These are phyloP conservation scores for rapeseed (Brassica napus) DNA, from an alignment of 345 rosid species.

Conservation along the genomic window Da-Ae NC_063448.1:36957501-36958000, in stretches of 20 bases:
- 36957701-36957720: slow-evolving; percentile 14
- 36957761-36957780: slow-evolving; percentile 29
- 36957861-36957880: not conserved
- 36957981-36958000: not conserved
- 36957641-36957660: not conserved
- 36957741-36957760: slow-evolving; percentile 5
- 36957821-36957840: slow-evolving; percentile 17
- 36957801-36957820: slow-evolving; percentile 26
- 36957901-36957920: slow-evolving; percentile 95
- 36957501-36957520: not conserved
- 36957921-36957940: slow-evolving; percentile 59
- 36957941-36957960: not conserved
- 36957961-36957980: not conserved
- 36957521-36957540: not conserved
- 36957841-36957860: slow-evolving; percentile 2
- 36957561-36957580: slow-evolving; percentile 40
- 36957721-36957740: slow-evolving; percentile 8
- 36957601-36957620: slow-evolving; percentile 41
- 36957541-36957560: not conserved
- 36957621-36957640: slow-evolving; percentile 38
- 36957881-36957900: slow-evolving; percentile 94
- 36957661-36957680: not conserved
- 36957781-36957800: slow-evolving; percentile 34
- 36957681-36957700: slow-evolving; percentile 7
- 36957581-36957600: slow-evolving; percentile 38